Conservation (phyloP, 2,329 filamentous ascomycete genomes). For the Fusarium acutatum region DNA sequence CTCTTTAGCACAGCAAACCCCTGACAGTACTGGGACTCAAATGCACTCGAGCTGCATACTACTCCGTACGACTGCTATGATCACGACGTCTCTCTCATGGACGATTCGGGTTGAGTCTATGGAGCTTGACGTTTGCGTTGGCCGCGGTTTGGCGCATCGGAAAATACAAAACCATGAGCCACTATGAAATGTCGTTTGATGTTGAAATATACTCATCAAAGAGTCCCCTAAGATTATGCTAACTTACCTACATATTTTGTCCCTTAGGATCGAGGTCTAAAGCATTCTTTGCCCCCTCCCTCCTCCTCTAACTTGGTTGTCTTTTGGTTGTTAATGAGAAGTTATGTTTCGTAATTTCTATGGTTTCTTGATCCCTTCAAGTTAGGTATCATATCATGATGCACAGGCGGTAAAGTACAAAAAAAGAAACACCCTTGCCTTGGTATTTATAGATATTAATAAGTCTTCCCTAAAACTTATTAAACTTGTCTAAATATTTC, state of each 20-base stretch:
- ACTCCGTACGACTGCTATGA: no score
- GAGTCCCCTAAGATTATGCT: neutral
- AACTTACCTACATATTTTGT: neutral
- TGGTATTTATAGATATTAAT: neutral
- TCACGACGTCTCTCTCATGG: neutral
- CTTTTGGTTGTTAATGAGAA: no score
- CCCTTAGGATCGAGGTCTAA: neutral
- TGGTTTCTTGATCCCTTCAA: neutral
- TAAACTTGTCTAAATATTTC: neutral
- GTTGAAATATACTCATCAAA: neutral
- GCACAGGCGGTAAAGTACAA: neutral
- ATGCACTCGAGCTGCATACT: no score
- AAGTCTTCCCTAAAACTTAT: neutral
- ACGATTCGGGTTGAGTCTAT: neutral
- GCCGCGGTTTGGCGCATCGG: neutral
- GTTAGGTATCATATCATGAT: neutral
- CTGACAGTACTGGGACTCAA: no score
- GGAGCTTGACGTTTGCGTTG: neutral
- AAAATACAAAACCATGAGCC: neutral
- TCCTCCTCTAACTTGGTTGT: no score
- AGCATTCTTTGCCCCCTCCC: neutral
- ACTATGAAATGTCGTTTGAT: neutral
- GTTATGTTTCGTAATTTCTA: no score
- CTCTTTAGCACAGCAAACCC: no score
- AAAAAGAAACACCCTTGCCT: neutral